phyloP scores from a whole-genome alignment of 1,139 yeast species.

The Yamadazyma atlantica region DNA sequence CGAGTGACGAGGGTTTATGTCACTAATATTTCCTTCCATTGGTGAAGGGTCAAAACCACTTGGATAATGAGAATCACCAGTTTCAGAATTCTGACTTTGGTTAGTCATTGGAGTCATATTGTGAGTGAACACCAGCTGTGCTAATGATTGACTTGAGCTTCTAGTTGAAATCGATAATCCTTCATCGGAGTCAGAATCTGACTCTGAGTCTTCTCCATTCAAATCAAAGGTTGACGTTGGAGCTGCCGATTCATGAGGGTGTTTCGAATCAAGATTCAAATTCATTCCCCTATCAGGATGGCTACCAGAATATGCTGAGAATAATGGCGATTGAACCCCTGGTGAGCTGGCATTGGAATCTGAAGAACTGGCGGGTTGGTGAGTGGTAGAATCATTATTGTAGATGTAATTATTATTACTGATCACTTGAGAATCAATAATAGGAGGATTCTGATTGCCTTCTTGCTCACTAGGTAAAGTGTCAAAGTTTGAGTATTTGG shows the following conservation, averaged over 20 bases:
- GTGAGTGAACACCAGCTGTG: slow-evolving; percentile 42
- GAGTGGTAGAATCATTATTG: slow-evolving; percentile 13
- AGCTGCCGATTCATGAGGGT: neutral
- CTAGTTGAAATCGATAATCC: slow-evolving; percentile 44
- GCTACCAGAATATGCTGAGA: neutral
- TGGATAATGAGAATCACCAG: slow-evolving; percentile 19
- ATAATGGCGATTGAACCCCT: slow-evolving; percentile 1
- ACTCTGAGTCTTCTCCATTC: slow-evolving; percentile 15
- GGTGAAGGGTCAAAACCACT: slow-evolving; percentile 25
- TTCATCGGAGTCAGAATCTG: slow-evolving; percentile 26
- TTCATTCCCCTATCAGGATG: neutral
- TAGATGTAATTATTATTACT: slow-evolving; percentile 13
- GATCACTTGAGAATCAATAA: slow-evolving; percentile 21
- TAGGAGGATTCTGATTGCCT: slow-evolving; percentile 17
- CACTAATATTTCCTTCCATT: slow-evolving; percentile 24
- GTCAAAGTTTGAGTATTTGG: slow-evolving; percentile 42
- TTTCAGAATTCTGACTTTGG: slow-evolving; percentile 2
- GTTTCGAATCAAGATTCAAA: neutral
- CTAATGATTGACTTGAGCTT: slow-evolving; percentile 46
- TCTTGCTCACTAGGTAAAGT: slow-evolving; percentile 22
- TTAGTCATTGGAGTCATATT: slow-evolving; percentile 21
- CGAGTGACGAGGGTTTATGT: slow-evolving; percentile 37
- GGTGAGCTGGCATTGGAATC: slow-evolving; percentile 1
- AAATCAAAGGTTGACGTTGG: neutral
- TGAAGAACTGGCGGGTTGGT: neutral